These are phyloP conservation scores for Penicillium salamii DNA, from an alignment of 495 filamentous ascomycete species.

Conservation along the genomic window DNA sequence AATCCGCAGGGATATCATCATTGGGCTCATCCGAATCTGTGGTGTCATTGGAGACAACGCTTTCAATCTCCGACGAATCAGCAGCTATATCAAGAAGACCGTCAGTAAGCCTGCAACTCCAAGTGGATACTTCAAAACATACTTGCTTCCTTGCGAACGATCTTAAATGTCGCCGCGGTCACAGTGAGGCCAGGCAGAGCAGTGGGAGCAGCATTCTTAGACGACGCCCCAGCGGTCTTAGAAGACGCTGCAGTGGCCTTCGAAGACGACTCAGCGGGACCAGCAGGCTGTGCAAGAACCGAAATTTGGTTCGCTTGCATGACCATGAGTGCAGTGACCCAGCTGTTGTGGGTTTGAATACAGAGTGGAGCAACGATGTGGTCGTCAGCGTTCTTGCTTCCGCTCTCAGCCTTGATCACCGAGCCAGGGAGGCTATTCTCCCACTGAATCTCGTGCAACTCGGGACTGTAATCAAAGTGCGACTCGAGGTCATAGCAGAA, in stretches of 20 bases:
- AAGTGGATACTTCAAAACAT: neutral
- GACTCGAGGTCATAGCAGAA: neutral
- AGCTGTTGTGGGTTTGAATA: neutral
- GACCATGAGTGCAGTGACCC: neutral
- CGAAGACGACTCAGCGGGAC: no score
- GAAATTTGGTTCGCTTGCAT: neutral
- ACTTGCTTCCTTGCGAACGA: neutral
- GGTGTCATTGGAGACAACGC: no score
- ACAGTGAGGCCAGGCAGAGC: neutral
- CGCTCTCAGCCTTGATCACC: neutral
- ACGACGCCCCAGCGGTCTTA: no score
- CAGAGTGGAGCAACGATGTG: neutral
- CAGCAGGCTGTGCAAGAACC: no score
- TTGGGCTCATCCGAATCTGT: no score
- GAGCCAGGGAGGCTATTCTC: neutral
- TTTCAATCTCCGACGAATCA: neutral
- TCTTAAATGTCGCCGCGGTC: neutral
- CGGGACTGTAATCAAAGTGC: neutral
- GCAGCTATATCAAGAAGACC: neutral
- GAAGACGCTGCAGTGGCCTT: no score
- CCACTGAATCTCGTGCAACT: neutral
- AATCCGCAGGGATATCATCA: no score
- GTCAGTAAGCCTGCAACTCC: neutral
- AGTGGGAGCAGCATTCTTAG: no score
- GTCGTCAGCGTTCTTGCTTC: neutral